Evolutionary conservation across 805 yeast species (phyloP).

Genomic region (Wickerhamomyces chaumierensis): DNA sequence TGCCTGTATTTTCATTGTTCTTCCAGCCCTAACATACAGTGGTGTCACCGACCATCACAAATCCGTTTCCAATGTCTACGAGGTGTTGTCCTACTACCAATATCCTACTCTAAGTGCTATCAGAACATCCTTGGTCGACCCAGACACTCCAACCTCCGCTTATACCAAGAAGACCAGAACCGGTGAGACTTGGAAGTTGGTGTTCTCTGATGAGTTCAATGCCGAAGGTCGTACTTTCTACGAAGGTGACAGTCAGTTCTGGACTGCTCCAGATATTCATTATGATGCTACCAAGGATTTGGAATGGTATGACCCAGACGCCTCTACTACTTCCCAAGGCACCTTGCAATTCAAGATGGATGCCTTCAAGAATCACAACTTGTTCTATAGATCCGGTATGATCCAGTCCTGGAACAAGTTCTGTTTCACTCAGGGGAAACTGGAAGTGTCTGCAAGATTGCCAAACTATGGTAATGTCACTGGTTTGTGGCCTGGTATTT

Average conservation of each 20-base stretch:
- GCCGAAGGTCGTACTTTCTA: constrained; percentile 85
- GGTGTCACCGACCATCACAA: constrained; percentile 37
- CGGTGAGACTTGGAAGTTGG: constrained; percentile 65
- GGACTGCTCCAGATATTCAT: constrained; percentile 74
- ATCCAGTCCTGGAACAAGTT: constrained; percentile 85
- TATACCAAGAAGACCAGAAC: constrained; percentile 37
- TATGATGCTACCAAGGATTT: constrained; percentile 83
- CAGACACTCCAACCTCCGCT: constrained; percentile 48
- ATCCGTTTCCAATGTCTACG: constrained; percentile 18
- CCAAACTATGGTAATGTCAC: constrained; percentile 71
- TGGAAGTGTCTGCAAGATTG: constrained; percentile 66
- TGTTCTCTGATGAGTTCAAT: constrained; percentile 86
- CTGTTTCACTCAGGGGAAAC: constrained; percentile 75
- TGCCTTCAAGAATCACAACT: constrained; percentile 67
- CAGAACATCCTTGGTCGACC: constrained; percentile 42
- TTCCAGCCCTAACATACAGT: constrained; percentile 78
- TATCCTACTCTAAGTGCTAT: constrained; percentile 44
- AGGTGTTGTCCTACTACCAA: constrained; percentile 32
- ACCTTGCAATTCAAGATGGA: constrained; percentile 61
- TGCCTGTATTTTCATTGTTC: constrained; percentile 56
- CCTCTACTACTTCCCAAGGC: constrained; percentile 68
- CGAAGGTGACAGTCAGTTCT: constrained; percentile 85
- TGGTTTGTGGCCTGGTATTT: constrained; percentile 94
- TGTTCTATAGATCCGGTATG: constrained; percentile 85
- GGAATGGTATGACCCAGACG: constrained; percentile 96